Percentiles rank a stretch among this genome's conserved stretches.
Conservation (phyloP, 768 basidiomycete species). For the Leucocoprinus sp. region DNA sequence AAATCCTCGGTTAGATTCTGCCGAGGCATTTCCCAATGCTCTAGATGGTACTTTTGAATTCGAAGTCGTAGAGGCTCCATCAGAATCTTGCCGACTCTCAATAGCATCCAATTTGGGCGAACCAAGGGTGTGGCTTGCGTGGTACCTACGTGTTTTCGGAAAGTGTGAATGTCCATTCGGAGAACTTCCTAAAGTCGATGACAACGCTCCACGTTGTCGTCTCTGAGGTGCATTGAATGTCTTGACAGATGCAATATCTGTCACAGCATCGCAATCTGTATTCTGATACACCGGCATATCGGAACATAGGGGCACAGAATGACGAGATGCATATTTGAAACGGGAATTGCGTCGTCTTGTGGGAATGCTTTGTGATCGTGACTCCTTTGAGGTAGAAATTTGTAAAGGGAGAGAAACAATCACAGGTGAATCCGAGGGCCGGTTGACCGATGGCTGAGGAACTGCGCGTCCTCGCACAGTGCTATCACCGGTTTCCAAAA, state of each 20-base stretch:
- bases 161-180: neutral
- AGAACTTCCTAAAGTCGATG: neutral
- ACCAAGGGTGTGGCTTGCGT: neutral
- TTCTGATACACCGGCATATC: neutral
- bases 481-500: neutral
- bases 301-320: conserved; percentile 6
- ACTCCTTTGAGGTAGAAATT: neutral
- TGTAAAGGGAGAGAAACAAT: neutral
- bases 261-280: conserved; percentile 9
- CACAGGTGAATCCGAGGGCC: neutral
- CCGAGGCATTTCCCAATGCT: neutral
- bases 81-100: neutral
- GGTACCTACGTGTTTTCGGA: neutral
- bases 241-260: conserved; percentile 3
- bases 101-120: neutral
- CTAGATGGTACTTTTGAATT: neutral
- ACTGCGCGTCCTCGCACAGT: neutral
- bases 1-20: conserved; percentile 2
- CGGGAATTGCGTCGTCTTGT: conserved; percentile 2
- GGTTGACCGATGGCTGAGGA: neutral
- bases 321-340: conserved; percentile 6
- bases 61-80: neutral
- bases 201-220: conserved; percentile 1
- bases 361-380: conserved; percentile 9
- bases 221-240: neutral